Evolutionary conservation across 164 flowering plant genomes (phyloP).

Genomic region (Kingdonia uniflora): DNA sequence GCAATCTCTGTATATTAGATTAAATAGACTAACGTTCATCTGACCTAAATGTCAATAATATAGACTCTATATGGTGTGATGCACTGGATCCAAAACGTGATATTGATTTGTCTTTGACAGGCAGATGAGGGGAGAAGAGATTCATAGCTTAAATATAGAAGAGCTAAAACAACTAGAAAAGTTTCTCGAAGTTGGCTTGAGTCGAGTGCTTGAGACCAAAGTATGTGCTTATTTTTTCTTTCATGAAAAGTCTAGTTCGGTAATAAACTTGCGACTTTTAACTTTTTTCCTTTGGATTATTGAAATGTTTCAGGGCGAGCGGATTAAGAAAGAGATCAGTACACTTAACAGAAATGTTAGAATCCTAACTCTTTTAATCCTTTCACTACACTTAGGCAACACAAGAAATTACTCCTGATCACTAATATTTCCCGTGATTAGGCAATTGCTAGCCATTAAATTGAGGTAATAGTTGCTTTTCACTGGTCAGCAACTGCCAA

Average conservation of each 20-base stretch:
- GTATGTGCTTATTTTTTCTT: constrained; percentile 18
- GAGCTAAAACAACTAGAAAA: constrained; percentile 67
- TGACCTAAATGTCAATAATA: too few species aligned
- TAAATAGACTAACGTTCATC: too few species aligned
- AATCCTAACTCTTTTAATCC: not conserved
- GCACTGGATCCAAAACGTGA: too few species aligned
- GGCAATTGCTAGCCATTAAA: too few species aligned
- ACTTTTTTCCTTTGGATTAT: not conserved
- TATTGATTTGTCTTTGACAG: constrained; percentile 17
- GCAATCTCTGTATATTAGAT: too few species aligned
- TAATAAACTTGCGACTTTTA: not conserved
- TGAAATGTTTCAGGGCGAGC: constrained; percentile 43
- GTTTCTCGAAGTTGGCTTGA: constrained; percentile 65
- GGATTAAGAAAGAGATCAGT: constrained; percentile 60
- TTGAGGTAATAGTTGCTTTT: too few species aligned
- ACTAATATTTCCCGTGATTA: too few species aligned
- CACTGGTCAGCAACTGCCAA: too few species aligned
- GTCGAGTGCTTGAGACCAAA: constrained; percentile 67
- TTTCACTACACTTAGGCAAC: not conserved
- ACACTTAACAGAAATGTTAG: constrained; percentile 59
- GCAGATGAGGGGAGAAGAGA: constrained; percentile 87
- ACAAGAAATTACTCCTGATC: too few species aligned
- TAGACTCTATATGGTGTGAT: too few species aligned
- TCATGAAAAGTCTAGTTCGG: not conserved
- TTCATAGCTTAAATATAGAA: constrained; percentile 62